phyloP scores from a whole-genome alignment of 2,329 filamentous ascomycete genomes.

The Phoma herbarum region DNA sequence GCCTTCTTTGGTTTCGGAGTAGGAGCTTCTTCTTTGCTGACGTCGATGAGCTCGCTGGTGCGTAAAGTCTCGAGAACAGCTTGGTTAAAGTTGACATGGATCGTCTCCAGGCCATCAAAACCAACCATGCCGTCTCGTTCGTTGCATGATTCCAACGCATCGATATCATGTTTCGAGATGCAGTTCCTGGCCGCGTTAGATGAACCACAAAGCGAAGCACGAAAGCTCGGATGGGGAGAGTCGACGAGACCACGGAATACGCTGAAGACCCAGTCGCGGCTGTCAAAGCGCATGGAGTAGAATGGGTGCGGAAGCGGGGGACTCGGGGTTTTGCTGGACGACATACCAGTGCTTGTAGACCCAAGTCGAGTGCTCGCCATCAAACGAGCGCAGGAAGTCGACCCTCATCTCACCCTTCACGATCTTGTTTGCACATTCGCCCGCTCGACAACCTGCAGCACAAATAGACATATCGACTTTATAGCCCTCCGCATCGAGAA shows the following conservation, averaged over 20 bases:
- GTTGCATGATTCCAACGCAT: conserved; percentile 66
- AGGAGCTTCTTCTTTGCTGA: background rate
- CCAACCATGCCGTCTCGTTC: conserved; percentile 54
- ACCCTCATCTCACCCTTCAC: conserved; percentile 80
- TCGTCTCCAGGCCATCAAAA: conserved; percentile 79
- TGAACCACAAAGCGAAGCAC: too few species aligned
- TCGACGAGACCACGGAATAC: too few species aligned
- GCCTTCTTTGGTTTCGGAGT: conserved; percentile 19
- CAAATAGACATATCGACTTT: conserved; percentile 27
- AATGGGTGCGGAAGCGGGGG: too few species aligned
- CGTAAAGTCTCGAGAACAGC: conserved; percentile 74
- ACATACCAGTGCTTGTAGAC: conserved; percentile 66
- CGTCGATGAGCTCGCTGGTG: conserved; percentile 19
- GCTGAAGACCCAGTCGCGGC: background rate
- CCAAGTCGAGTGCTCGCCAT: conserved; percentile 55
- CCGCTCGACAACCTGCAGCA: conserved; percentile 72
- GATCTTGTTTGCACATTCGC: conserved; percentile 81
- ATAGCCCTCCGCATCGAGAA: conserved; percentile 27
- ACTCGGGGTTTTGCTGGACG: conserved; percentile 71
- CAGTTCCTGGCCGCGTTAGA: conserved; percentile 85
- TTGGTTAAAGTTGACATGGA: conserved; percentile 70
- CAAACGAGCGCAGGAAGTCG: conserved; percentile 59
- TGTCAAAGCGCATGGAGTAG: background rate
- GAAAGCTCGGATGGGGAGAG: too few species aligned
- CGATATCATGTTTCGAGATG: conserved; percentile 75